A percentile compares a stretch with the other conserved stretches of the same genome.
phyloP scores from a whole-genome alignment of 2,329 filamentous ascomycete species.

The Sarocladium kiliense region DNA sequence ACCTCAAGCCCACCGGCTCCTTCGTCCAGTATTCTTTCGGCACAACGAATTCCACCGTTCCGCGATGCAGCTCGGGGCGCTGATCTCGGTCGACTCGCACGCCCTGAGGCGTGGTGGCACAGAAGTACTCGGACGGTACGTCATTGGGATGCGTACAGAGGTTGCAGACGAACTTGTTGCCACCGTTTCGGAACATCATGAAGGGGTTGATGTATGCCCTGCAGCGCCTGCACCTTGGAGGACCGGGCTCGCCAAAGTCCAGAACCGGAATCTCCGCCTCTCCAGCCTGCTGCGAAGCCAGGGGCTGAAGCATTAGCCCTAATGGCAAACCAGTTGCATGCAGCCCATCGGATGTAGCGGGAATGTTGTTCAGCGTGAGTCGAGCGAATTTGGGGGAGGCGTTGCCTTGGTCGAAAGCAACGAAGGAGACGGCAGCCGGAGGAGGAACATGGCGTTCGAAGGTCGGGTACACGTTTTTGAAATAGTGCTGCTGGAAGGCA shows the following conservation, averaged over 20 bases:
- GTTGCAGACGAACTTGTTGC: constrained; percentile 97
- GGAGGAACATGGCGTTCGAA: constrained; percentile 93
- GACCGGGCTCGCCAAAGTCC: constrained; percentile 88
- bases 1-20: constrained; percentile 80
- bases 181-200: constrained; percentile 92
- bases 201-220: constrained; percentile 98
- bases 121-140: constrained; percentile 86
- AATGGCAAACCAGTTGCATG: constrained; percentile 77
- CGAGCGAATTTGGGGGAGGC: constrained; percentile 91
- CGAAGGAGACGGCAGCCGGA: constrained; percentile 80
- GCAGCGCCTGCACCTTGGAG: constrained; percentile 87
- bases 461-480: constrained; percentile 85
- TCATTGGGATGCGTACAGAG: constrained; percentile 98
- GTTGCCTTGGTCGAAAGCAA: constrained; percentile 95
- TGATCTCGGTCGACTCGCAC: constrained; percentile 83
- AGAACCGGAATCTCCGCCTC: constrained; percentile 86
- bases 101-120: constrained; percentile 81
- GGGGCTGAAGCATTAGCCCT: constrained; percentile 81
- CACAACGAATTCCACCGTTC: constrained; percentile 93
- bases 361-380: constrained; percentile 90
- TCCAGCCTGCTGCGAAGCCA: constrained; percentile 76
- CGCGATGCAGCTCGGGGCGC: constrained; percentile 81
- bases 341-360: constrained; percentile 73
- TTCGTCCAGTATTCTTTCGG: constrained; percentile 99
- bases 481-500: constrained; percentile 73